Conservation (phyloP, 148 eudicot species). For the Fagopyrum esculentum region DNA sequence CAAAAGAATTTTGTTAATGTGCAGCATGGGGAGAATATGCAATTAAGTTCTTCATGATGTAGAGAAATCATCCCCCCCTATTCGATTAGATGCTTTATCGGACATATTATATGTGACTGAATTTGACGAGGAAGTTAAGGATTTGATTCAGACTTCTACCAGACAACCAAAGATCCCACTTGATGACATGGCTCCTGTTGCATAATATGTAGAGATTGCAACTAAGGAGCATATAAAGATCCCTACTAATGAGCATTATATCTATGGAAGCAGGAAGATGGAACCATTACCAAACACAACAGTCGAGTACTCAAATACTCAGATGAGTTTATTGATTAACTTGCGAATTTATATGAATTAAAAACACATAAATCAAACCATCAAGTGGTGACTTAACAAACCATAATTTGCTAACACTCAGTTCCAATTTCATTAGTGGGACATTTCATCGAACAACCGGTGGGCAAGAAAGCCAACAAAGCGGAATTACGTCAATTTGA, state of each 20-base stretch:
- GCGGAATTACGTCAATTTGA: background rate
- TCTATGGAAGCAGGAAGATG: too few species aligned
- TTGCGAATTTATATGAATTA: background rate
- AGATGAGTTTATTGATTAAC: background rate
- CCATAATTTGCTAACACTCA: background rate
- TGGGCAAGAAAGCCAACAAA: background rate
- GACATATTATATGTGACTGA: too few species aligned
- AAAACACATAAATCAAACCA: background rate
- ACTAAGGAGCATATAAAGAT: too few species aligned
- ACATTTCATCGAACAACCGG: constrained; percentile 31
- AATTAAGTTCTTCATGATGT: background rate
- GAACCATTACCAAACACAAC: too few species aligned
- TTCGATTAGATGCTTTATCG: too few species aligned
- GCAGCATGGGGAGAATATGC: background rate
- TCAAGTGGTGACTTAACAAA: background rate
- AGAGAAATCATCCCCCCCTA: background rate
- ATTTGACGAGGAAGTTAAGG: too few species aligned
- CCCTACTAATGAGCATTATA: too few species aligned
- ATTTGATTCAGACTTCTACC: too few species aligned
- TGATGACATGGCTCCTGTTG: too few species aligned
- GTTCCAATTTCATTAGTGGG: background rate
- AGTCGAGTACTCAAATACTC: too few species aligned
- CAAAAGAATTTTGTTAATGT: constrained; percentile 83
- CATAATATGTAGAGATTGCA: too few species aligned
- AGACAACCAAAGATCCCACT: too few species aligned